Base-by-base conservation (phyloP, 73 alveolate species). In the Halteria grandinella region DNA sequence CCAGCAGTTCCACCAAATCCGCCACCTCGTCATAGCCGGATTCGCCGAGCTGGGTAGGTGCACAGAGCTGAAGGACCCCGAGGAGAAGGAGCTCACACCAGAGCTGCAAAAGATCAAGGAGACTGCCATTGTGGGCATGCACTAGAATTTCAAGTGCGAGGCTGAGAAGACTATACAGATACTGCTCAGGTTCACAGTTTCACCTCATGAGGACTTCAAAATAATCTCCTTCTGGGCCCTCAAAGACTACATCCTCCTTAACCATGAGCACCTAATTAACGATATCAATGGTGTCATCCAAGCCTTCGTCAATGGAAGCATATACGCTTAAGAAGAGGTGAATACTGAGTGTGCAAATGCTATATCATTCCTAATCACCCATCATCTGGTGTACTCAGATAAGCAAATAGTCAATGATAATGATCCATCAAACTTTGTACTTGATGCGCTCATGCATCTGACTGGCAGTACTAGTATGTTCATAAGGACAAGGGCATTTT, bases 21-120 rank as follows among this genome's bases (percentile, higher is more conserved):
- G 92, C 21, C 92, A 83, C 52, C 57, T 83, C 53, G 92, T 83
- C 14, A 83, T 83, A 34, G 84, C 92, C 47, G 92, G 92, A 31
- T 83, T 83, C 50, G 92, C 92, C 5, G 92, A 83, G 34, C 64
- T 83, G 1, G 87, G 92, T 10, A 54, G 91, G 34, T 82, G 91
- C 45, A 71, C 91, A 0, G 85, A 82, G 33, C 54, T 71, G 7
- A 45, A 29, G 27, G 64, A 57, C 21, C 31, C 33, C 10, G 62
- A 59, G 21, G 70, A 76, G 25, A 39, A 69, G 36, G 36, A 18
- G n/a, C 6, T 33, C 15, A 32, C 60, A 2, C 37, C 83, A 28
- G 87, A 75, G 24, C 36, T 77, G 28, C 58, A 59, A 32, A 59
- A 62, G 50, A 76, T 82, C 33, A 82, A 82, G 48, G 92, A 83